Evolutionary conservation across 495 filamentous ascomycete species (phyloP), one percentile per base, ranked within the genome.

Genomic region (Amniculicola lignicola): DNA sequence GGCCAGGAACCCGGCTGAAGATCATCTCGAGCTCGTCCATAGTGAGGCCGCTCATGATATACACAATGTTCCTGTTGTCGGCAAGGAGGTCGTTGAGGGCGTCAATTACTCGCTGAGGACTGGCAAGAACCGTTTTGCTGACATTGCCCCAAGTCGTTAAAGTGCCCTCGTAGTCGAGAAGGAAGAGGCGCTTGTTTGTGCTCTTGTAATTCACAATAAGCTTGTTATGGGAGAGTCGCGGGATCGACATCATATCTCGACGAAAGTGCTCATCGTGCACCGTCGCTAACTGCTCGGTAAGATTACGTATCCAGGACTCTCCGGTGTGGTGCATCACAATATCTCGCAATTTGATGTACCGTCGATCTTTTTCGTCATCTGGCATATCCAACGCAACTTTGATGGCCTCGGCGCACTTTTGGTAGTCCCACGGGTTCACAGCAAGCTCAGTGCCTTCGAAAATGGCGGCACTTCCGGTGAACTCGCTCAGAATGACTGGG

Each of bases 381-480:
- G 68, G 71, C 79, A 94, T 90, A 54, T 88, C 85, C 14, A 96
- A 75, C 1, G 91, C 89, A 15, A 75, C 78, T 66, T 84, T 80
- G 69, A 96, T 90, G 15, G 90, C 89, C 4, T 89, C 79, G 33
- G 88, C 87, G 59, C 88, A 92, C 62, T 87, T 82, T 2, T 83
- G 79, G 69, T 95, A 92, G 63, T 95, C 88, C 91, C 91, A 96
- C 7, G 91, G 91, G 64, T 96, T 96, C 51, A 95, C 86, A 6
- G 88, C 77, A 15, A 96, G 78, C 58, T 88, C 81, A 47, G 85
- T 79, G 21, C 82, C 80, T 10, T 81, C 83, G 63, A 95, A 94
- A 23, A 96, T 78, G 1, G 87, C 86, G 7, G 90, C 84, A 63
- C 88, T 93, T 31, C 91, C 91, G 11, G 91, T 94, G 68, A 96